phyloP scores from a whole-genome alignment of 2,329 filamentous ascomycete species.

The Cyphellophora attinorum region DNA sequence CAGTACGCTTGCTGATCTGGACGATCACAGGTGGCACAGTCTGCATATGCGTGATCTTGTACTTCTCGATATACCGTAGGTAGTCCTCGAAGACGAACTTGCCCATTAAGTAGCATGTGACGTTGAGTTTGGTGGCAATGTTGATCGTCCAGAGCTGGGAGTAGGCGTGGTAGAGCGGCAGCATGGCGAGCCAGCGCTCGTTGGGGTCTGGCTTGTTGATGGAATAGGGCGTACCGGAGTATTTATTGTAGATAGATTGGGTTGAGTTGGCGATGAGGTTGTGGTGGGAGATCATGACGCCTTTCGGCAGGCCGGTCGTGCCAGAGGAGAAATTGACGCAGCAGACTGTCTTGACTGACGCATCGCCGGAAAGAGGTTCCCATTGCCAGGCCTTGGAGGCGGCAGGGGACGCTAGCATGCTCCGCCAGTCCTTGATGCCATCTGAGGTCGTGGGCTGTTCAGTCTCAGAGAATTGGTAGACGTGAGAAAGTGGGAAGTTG shows the following conservation, averaged over 20 bases:
- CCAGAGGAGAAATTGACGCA: slow-evolving; percentile 45
- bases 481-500: slow-evolving; percentile 11
- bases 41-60: slow-evolving; percentile 45
- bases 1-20: slow-evolving; percentile 46
- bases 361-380: slow-evolving; percentile 17
- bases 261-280: slow-evolving; percentile 47
- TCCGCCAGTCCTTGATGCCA: slow-evolving; percentile 19
- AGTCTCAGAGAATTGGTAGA: slow-evolving; percentile 18
- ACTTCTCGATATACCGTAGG: slow-evolving; percentile 40
- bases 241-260: slow-evolving; percentile 47
- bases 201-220: slow-evolving; percentile 28
- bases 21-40: slow-evolving; percentile 54
- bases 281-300: slow-evolving; percentile 40
- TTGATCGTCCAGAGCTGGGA: slow-evolving; percentile 39
- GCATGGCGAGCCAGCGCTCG: slow-evolving; percentile 34
- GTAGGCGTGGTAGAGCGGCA: slow-evolving; percentile 38
- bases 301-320: slow-evolving; percentile 44
- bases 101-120: slow-evolving; percentile 54
- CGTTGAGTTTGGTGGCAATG: slow-evolving; percentile 54
- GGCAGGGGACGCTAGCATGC: slow-evolving; percentile 35
- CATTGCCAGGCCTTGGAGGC: slow-evolving; percentile 29
- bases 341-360: slow-evolving; percentile 38
- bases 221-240: slow-evolving; percentile 50
- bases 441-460: slow-evolving; percentile 36
- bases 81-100: slow-evolving; percentile 50